Evolutionary conservation across 441 rosid species (phyloP).

Genomic region (Codiaeum variegatum): DNA sequence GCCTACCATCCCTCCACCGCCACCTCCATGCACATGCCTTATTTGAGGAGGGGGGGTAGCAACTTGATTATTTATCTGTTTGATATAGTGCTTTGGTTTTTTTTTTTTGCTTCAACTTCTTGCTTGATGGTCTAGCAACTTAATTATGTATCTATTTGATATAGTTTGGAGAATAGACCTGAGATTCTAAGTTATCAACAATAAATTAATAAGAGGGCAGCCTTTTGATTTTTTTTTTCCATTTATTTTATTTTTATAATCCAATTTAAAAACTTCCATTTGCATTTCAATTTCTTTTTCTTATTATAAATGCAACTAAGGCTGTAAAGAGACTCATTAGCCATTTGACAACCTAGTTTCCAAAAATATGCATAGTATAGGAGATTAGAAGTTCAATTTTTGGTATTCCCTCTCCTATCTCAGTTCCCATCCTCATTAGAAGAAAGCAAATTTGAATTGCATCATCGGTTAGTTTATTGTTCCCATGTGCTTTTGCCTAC

Average conservation of each 20-base stretch:
- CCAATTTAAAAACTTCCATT: background rate
- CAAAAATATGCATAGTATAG: no score
- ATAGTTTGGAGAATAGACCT: background rate
- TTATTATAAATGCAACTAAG: background rate
- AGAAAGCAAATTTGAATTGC: background rate
- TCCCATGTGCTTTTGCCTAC: conserved; percentile 3
- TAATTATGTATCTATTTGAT: background rate
- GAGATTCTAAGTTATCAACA: background rate
- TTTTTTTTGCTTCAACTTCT: background rate
- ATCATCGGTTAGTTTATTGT: background rate
- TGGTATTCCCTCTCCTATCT: no score
- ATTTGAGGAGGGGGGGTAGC: background rate
- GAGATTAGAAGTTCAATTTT: no score
- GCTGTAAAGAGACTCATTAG: background rate
- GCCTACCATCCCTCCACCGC: no score
- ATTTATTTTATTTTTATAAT: background rate
- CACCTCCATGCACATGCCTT: no score
- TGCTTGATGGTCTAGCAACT: no score
- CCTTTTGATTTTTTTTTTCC: background rate
- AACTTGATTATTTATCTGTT: background rate
- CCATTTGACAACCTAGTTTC: no score
- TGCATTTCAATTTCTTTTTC: background rate
- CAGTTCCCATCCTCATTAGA: no score
- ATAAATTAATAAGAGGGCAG: background rate
- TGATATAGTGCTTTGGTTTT: no score